Conservation (phyloP, 2,329 filamentous ascomycete genomes). For the Cladosporium sp. region DNA sequence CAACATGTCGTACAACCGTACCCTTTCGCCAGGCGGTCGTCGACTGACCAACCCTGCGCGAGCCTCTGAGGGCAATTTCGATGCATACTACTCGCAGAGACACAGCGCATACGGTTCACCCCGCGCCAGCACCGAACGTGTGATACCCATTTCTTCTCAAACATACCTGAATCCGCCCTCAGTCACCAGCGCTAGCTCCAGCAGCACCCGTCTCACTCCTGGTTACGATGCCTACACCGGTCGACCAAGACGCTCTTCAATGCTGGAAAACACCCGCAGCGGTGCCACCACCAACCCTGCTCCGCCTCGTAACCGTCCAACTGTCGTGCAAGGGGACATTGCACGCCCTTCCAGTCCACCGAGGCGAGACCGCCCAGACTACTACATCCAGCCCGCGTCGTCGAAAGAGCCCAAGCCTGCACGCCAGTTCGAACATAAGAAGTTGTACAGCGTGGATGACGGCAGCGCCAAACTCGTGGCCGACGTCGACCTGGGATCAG, state of each 20-base stretch:
- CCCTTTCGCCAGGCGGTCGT: constrained; percentile 31
- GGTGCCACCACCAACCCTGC: constrained; percentile 20
- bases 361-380: constrained; percentile 29
- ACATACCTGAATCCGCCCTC: constrained; percentile 30
- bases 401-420: constrained; percentile 25
- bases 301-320: constrained; percentile 32
- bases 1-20: constrained; percentile 32
- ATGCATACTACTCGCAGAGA: constrained; percentile 26
- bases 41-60: constrained; percentile 32
- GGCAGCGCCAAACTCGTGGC: constrained; percentile 34
- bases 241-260: constrained; percentile 43
- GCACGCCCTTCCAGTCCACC: constrained; percentile 40
- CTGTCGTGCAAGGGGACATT: constrained; percentile 30
- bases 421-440: constrained; percentile 38
- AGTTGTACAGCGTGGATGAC: constrained; percentile 47
- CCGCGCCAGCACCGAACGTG: constrained; percentile 31
- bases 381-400: constrained; percentile 36
- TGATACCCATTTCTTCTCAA: constrained; percentile 34
- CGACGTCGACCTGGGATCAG: constrained; percentile 34
- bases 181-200: constrained; percentile 11
- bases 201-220: constrained; percentile 20
- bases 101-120: constrained; percentile 29
- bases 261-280: constrained; percentile 35
- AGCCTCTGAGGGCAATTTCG: constrained; percentile 26
- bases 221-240: constrained; percentile 42